Evolutionary conservation across 2,329 filamentous ascomycete genomes (phyloP), one percentile per base, ranked within the genome.

Genomic region (Gliomastix tumulicola): DNA sequence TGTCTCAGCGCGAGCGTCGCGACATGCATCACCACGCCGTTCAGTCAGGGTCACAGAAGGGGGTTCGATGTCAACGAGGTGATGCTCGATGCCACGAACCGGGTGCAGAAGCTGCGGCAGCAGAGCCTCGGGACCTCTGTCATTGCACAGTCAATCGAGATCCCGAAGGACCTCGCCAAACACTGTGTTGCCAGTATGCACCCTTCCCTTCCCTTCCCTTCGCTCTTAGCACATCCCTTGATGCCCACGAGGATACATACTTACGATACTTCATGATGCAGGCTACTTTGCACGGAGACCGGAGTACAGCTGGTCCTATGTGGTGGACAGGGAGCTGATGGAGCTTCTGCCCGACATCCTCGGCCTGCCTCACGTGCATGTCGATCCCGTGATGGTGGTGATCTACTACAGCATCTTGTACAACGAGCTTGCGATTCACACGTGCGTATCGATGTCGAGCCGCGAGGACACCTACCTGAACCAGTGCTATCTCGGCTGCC

Each of bases 341-440:
- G 47, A 56, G 21, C 30, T 55, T 16, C 45, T 56, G 3, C 54
- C 54, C 1, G 54, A 56, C 22, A 44, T 56, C 4, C 41, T 50
- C 23, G 48, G 41, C 8, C 37, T 54, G 7, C 49, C 49, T 3
- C 47, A 55, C 16, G 46, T 56, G 3, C 49, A 55, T 6, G 31
- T 56, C 2, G 53, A 56, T 11, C 47, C 50, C 1, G 45, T 46
- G 7, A 52, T 56, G 7, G 39, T 49, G 0, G 49, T 56, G 1
- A 50, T 56, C 11, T 56, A 56, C 37, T 56, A 54, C 17, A 44
- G 44, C 15, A 48, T 56, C 12, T 43, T 56, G 7, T 55, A 49
- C 22, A 44, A 55, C 8, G 53, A 54, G 17, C 48, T 43, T 27
- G 41, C 1, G 15, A 39, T 3, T 17, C 34, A 34, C 31, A 13